These are phyloP conservation scores for Cardamine occulta DNA, from an alignment of 345 rosid genomes.

Conservation along the genomic window DNA sequence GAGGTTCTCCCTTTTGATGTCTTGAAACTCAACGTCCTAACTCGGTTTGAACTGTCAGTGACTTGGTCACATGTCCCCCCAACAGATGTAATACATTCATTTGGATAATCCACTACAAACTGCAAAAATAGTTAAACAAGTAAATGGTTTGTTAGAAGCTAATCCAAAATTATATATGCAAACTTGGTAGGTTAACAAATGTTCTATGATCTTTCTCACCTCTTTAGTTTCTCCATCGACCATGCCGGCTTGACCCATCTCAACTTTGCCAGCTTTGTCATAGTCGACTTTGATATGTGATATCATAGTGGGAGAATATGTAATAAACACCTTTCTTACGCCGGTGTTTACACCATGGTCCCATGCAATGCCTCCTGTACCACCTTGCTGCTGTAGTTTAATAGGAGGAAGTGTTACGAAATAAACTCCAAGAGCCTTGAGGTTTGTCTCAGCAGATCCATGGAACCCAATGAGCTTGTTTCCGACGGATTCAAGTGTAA, in stretches of 20 bases:
- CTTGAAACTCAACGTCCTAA: slow-evolving; percentile 23
- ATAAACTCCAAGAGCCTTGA: slow-evolving; percentile 20
- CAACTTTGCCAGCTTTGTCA: background rate
- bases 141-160: background rate
- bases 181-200: no score
- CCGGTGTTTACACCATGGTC: slow-evolving; percentile 15
- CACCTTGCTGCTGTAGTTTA: background rate
- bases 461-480: slow-evolving; percentile 21
- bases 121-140: background rate
- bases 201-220: background rate
- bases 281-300: slow-evolving; percentile 19
- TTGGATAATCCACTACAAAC: slow-evolving; percentile 28
- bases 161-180: no score
- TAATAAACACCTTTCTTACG: slow-evolving; percentile 14
- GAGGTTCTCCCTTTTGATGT: slow-evolving; percentile 15
- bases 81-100: slow-evolving; percentile 22
- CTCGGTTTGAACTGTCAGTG: background rate
- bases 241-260: background rate
- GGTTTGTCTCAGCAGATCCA: slow-evolving; percentile 10
- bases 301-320: background rate
- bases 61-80: background rate
- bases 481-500: slow-evolving; percentile 3
- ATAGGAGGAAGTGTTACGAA: background rate
- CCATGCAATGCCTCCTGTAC: background rate
- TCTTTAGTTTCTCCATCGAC: background rate